Evolutionary conservation across 75 land plant species (phyloP).

Genomic region (Gnetum montanum): DNA sequence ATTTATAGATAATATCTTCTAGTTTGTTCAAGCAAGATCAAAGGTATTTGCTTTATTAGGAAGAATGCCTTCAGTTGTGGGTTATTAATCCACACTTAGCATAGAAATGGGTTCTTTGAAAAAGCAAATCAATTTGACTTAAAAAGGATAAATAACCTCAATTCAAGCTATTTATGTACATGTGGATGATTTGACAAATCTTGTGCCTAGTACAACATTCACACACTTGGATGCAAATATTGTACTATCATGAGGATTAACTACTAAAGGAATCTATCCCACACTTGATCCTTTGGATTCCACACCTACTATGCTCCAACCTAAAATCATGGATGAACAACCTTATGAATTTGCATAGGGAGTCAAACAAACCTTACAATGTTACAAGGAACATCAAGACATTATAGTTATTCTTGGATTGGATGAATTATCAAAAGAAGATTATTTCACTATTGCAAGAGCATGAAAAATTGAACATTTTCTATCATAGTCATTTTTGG

Average conservation of each 20-base stretch:
- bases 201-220: conserved; percentile 1
- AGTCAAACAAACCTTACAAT: too few relatives aligned
- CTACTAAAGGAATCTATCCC: background rate
- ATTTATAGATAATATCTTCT: conserved; percentile 1
- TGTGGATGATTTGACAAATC: background rate
- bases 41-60: conserved; percentile 6
- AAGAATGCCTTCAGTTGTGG: background rate
- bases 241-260: conserved; percentile 1
- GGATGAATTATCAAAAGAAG: too few relatives aligned
- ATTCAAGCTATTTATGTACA: conserved; percentile 1
- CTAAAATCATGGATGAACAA: too few relatives aligned
- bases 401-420: too few relatives aligned
- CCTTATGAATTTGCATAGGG: too few relatives aligned
- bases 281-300: too few relatives aligned
- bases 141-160: background rate
- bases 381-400: too few relatives aligned
- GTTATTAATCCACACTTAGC: conserved; percentile 5
- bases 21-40: background rate
- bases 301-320: too few relatives aligned
- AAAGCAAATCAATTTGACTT: background rate
- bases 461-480: too few relatives aligned
- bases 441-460: too few relatives aligned
- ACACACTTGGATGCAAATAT: background rate
- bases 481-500: too few relatives aligned
- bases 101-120: conserved; percentile 3